Conservation (phyloP, 768 basidiomycete genomes). For the Tylopilus intermedius region DNA sequence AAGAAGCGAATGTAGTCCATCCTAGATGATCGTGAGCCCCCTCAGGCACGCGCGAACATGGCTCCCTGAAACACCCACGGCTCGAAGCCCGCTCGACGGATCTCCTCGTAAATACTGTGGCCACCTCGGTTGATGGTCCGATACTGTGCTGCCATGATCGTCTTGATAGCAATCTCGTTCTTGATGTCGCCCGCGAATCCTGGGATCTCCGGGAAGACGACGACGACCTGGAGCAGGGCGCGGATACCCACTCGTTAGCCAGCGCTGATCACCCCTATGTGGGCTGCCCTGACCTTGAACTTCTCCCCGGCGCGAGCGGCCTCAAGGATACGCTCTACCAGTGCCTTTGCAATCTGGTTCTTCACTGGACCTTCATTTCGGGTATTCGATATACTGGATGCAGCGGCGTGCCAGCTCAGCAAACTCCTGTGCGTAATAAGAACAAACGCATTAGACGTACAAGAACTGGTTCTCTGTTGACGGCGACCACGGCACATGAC, state of each 20-base stretch:
- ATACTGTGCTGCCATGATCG: conserved; percentile 85
- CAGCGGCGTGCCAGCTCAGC: conserved; percentile 5
- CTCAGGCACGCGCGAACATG: background rate
- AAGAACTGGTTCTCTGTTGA: conserved; percentile 77
- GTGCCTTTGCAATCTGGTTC: conserved; percentile 79
- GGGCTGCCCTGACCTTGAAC: conserved; percentile 56
- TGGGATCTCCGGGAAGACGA: conserved; percentile 87
- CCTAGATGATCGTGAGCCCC: conserved; percentile 33
- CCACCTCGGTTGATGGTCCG: conserved; percentile 89
- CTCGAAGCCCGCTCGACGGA: conserved; percentile 71
- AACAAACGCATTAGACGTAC: conserved; percentile 39
- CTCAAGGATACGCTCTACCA: conserved; percentile 80
- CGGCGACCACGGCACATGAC: background rate
- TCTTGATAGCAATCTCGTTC: conserved; percentile 57
- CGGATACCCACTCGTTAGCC: background rate
- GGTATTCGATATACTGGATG: conserved; percentile 70
- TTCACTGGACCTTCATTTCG: conserved; percentile 57
- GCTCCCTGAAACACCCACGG: conserved; percentile 46
- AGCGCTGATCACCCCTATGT: background rate
- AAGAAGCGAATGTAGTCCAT: conserved; percentile 85
- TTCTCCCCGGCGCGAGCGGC: conserved; percentile 66
- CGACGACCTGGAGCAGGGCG: conserved; percentile 54
- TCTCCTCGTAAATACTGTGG: conserved; percentile 76
- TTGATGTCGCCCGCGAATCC: conserved; percentile 86
- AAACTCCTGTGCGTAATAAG: background rate